Evolutionary conservation across 2,329 filamentous ascomycete genomes (phyloP).

Genomic region (Nigrospora oryzae): DNA sequence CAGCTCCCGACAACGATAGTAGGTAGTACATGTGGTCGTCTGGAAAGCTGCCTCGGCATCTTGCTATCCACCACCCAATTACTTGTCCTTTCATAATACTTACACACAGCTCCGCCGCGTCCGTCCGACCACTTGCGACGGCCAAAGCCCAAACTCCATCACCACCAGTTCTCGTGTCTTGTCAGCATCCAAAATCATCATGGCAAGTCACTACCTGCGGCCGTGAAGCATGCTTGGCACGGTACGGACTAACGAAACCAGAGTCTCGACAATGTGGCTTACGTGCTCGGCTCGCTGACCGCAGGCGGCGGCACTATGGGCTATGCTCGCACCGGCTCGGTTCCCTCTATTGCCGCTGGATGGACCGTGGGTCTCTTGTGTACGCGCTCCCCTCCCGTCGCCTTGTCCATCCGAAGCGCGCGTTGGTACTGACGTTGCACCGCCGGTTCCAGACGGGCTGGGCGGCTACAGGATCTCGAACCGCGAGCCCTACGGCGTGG

Average conservation of each 20-base stretch:
- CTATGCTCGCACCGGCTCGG: slow-evolving; percentile 74
- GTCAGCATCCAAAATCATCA: too few species aligned
- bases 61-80: too few species aligned
- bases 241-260: slow-evolving; percentile 10
- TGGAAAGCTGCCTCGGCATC: too few species aligned
- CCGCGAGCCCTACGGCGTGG: slow-evolving; percentile 70
- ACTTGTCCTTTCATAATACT: too few species aligned
- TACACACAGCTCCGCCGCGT: too few species aligned
- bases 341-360: slow-evolving; percentile 81
- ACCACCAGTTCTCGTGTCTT: too few species aligned
- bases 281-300: slow-evolving; percentile 71
- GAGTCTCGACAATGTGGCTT: slow-evolving; percentile 55
- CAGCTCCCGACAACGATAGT: too few species aligned
- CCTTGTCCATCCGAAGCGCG: not conserved
- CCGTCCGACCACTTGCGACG: too few species aligned
- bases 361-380: slow-evolving; percentile 66
- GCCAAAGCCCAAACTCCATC: too few species aligned
- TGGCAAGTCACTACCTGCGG: too few species aligned
- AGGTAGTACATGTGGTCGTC: too few species aligned
- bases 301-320: slow-evolving; percentile 82
- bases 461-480: slow-evolving; percentile 75
- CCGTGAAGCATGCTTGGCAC: too few species aligned
- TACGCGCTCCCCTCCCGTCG: slow-evolving; percentile 22
- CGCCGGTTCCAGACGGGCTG: slow-evolving; percentile 49
- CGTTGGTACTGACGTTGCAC: not conserved